Evolutionary conservation across 495 filamentous ascomycete species (phyloP), one percentile per base, ranked within the genome.

Genomic region (Talaromyces wortmannii): DNA sequence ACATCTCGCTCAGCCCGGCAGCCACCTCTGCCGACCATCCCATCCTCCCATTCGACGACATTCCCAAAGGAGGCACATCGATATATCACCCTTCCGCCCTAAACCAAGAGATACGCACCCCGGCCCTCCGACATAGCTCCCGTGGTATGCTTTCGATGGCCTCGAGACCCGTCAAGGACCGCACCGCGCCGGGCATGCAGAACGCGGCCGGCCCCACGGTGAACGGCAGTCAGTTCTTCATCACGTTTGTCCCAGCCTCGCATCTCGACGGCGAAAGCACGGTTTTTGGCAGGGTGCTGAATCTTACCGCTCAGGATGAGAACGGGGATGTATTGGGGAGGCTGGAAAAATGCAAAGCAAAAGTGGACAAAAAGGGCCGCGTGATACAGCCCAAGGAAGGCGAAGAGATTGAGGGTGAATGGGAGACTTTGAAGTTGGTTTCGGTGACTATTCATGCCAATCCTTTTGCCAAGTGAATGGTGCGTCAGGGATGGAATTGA

Each of bases 261-360:
- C 94, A 98, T 82, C 74, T 98, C 32, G 95, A 97, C 72, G 95
- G 94, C 5, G 82, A 89, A 57, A 98, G 92, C 66, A 95, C 90
- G 1, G 88, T 95, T 3, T 97, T 98, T 72, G 94, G 94, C 29
- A 87, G 89, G 69, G 81, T 97, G 47, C 61, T 85, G 67, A 76
- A 69, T 56, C 46, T 75, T 57, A 67, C 62, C 8, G 63, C 69
- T 6, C 71, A 75, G 42, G 72, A 78, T 58, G 77, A 73, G 45
- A 71, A 67, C 3, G 72, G 69, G 31, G 69, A 74, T 66, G 67
- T 73, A 54, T 79, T 72, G 72, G 78, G 53, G 61, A 84, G 68
- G 32, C 66, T 98, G 63, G 89, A 88, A 54, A 84, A 82, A 64
- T 77, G 92, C 48, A 91, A 97, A 67, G 80, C 64, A 5, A 72